phyloP scores from a whole-genome alignment of 2,329 filamentous ascomycete species.

The Ceratocystis diversiconidia region DNA sequence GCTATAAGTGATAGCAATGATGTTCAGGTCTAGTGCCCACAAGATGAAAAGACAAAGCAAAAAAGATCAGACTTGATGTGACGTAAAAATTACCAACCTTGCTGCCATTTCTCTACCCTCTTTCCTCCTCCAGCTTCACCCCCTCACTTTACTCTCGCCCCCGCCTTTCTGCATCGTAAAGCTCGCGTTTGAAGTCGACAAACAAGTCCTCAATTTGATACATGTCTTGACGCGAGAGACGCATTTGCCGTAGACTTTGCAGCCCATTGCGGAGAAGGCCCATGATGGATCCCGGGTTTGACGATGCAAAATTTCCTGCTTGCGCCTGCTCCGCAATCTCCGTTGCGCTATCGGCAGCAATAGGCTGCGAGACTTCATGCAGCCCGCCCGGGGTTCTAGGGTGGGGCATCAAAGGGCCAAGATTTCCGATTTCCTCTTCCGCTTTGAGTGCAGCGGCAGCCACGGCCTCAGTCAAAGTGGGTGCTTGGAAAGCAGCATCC shows the following conservation, averaged over 20 bases:
- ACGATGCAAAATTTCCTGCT: too few species aligned
- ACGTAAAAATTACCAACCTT: neutral
- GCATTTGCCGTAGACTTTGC: constrained; percentile 41
- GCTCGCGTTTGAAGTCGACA: constrained; percentile 61
- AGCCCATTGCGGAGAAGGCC: constrained; percentile 30
- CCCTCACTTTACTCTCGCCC: constrained; percentile 28
- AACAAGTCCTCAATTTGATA: constrained; percentile 62
- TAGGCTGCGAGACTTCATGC: neutral
- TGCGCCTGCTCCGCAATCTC: neutral
- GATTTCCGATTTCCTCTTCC: neutral
- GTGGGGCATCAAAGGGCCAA: neutral
- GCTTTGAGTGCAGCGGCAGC: neutral
- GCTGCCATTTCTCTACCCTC: neutral
- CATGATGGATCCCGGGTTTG: constrained; percentile 22
- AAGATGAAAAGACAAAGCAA: neutral
- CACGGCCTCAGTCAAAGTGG: neutral
- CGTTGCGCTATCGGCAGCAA: neutral
- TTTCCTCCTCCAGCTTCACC: neutral
- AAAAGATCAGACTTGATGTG: neutral
- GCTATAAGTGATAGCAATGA: too few species aligned
- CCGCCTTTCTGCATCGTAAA: constrained; percentile 55
- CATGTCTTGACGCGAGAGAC: constrained; percentile 50
- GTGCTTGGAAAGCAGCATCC: neutral
- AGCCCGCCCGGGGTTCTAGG: neutral
- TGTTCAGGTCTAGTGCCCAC: too few species aligned